Percentiles rank a stretch among this genome's conserved stretches.
Conservation (phyloP, 2,329 filamentous ascomycete genomes). For the Venturia oleaginea region DNA sequence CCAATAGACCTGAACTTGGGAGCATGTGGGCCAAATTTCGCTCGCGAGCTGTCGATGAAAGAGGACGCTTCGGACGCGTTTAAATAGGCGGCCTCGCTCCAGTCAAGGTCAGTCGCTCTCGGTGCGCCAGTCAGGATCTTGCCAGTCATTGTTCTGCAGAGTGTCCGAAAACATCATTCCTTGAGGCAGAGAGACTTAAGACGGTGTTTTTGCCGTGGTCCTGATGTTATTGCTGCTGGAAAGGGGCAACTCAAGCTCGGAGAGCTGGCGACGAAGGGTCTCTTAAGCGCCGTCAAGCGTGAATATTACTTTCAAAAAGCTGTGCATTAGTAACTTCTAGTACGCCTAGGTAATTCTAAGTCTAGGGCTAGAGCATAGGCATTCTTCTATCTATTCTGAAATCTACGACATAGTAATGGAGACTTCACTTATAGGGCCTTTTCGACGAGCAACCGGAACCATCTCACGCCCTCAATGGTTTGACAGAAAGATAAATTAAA, state of each 20-base stretch:
- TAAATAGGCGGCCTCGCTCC: background rate
- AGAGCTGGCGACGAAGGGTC: too few species aligned
- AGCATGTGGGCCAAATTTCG: background rate
- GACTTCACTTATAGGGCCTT: too few species aligned
- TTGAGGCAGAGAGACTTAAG: background rate
- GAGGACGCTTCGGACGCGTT: background rate
- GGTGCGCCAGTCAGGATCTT: slow-evolving; percentile 9
- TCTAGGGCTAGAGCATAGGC: too few species aligned
- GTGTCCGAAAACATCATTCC: background rate
- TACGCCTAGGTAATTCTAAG: too few species aligned
- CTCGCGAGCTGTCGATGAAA: background rate
- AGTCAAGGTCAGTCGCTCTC: slow-evolving; percentile 1
- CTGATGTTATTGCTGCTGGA: background rate
- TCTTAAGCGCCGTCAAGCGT: too few species aligned
- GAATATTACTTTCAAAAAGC: too few species aligned
- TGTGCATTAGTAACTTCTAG: too few species aligned
- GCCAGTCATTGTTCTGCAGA: background rate
- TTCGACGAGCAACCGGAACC: background rate
- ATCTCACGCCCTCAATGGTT: background rate
- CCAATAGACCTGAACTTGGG: background rate
- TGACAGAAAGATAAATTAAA: background rate
- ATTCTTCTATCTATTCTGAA: too few species aligned
- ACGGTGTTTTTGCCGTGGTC: background rate
- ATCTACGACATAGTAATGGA: too few species aligned
- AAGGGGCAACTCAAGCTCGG: background rate